Evolutionary conservation across 1,284 basidiomycete species (phyloP).

Genomic region (Cutaneotrichosporon cutaneum): DNA sequence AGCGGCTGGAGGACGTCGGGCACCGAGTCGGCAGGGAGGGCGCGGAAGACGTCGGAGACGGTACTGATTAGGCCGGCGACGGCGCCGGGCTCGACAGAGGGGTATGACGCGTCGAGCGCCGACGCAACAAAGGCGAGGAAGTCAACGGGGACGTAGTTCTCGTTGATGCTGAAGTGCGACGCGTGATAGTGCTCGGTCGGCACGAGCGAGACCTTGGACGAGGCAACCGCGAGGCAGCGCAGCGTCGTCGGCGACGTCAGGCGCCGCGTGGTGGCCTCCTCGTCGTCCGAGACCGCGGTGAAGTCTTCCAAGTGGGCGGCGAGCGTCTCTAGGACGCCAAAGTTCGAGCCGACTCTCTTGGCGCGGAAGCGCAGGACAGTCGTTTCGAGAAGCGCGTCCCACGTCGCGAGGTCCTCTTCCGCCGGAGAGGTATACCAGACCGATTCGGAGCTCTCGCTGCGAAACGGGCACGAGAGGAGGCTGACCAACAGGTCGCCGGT

Average conservation of each 20-base stretch:
- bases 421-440: conserved; percentile 37
- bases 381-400: conserved; percentile 36
- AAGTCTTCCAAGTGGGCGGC: conserved; percentile 44
- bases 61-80: neutral
- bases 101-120: conserved; percentile 34
- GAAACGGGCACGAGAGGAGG: conserved; percentile 45
- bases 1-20: conserved; percentile 24
- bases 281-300: conserved; percentile 16
- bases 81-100: neutral
- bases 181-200: conserved; percentile 29
- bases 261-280: conserved; percentile 7
- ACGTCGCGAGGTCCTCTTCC: conserved; percentile 32
- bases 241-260: conserved; percentile 40
- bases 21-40: conserved; percentile 23
- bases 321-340: conserved; percentile 45
- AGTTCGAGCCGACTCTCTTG: conserved; percentile 41
- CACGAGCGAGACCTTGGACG: conserved; percentile 33
- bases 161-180: conserved; percentile 38
- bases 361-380: conserved; percentile 42
- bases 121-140: conserved; percentile 37
- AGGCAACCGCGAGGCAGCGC: conserved; percentile 38
- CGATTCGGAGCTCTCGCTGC: conserved; percentile 30
- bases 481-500: conserved; percentile 45
- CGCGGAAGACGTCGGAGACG: conserved; percentile 25
- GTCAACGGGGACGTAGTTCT: conserved; percentile 42